A percentile compares a stretch with the other conserved stretches of the same genome.
Evolutionary conservation across 208 protist species (phyloP).

Genomic region (Crithidia fasciculata): DNA sequence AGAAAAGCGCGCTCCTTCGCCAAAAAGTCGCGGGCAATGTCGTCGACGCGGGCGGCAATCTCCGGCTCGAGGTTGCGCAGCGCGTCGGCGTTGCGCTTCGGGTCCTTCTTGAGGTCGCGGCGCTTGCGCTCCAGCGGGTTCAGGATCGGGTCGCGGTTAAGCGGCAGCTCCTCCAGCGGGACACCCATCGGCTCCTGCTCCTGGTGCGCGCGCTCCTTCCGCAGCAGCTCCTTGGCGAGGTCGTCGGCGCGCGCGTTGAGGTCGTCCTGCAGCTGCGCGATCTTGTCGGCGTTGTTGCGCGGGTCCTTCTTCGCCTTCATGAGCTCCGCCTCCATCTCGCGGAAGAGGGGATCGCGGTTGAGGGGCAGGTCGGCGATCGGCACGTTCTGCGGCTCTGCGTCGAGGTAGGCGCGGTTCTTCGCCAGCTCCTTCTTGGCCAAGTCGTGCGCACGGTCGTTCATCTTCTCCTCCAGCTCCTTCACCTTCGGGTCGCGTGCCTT

Average conservation of each 20-base stretch:
- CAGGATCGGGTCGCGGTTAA: slow-evolving; percentile 72
- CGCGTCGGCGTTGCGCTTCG: slow-evolving; percentile 56
- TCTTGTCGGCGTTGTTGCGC: slow-evolving; percentile 58
- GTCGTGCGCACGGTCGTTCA: slow-evolving; percentile 78
- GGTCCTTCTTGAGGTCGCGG: slow-evolving; percentile 74
- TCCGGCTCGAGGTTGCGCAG: slow-evolving; percentile 62
- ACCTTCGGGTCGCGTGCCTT: slow-evolving; percentile 44
- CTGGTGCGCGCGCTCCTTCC: slow-evolving; percentile 69
- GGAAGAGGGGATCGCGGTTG: slow-evolving; percentile 77
- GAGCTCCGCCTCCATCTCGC: slow-evolving; percentile 75
- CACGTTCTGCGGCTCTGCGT: slow-evolving; percentile 69
- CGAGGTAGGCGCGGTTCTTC: slow-evolving; percentile 73
- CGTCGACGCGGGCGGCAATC: slow-evolving; percentile 66
- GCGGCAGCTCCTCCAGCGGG: slow-evolving; percentile 64
- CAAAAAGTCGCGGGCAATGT: slow-evolving; percentile 70
- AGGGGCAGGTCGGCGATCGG: slow-evolving; percentile 67
- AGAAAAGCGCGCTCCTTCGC: slow-evolving; percentile 80
- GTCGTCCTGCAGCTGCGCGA: slow-evolving; percentile 67
- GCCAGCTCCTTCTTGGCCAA: slow-evolving; percentile 67
- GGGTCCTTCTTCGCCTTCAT: slow-evolving; percentile 65
- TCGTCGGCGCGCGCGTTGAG: slow-evolving; percentile 70
- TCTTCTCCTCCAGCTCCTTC: slow-evolving; percentile 68
- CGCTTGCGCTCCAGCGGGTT: slow-evolving; percentile 71
- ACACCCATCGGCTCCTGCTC: slow-evolving; percentile 78
- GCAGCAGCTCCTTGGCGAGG: slow-evolving; percentile 66